A percentile compares a stretch with the other conserved stretches of the same genome.
Conservation (phyloP, 208 protist genomes). For the Tritrichomonas foetus region DNA sequence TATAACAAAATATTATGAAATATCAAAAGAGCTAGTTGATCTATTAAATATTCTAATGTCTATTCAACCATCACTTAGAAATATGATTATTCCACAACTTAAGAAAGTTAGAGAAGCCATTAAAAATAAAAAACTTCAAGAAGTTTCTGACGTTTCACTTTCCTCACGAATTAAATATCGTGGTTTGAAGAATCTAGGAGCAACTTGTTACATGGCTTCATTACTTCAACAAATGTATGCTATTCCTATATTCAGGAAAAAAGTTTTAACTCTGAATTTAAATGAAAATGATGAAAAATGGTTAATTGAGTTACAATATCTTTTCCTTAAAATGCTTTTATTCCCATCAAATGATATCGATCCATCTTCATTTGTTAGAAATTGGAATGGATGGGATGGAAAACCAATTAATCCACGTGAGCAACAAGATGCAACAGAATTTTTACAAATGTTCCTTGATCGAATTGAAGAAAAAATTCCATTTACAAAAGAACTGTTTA, state of each 20-base stretch:
- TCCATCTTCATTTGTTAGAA: background rate
- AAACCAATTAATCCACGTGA: background rate
- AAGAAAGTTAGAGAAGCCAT: too few species aligned
- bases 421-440: conserved; percentile 32
- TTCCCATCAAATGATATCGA: background rate
- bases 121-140: too few species aligned
- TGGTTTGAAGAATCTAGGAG: background rate
- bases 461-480: background rate
- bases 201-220: background rate
- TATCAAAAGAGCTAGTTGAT: too few species aligned
- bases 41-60: too few species aligned
- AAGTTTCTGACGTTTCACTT: too few species aligned
- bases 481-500: background rate
- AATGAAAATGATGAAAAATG: background rate
- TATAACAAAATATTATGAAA: too few species aligned
- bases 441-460: background rate
- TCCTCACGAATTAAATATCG: too few species aligned
- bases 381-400: conserved; percentile 19
- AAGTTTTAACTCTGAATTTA: background rate
- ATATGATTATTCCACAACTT: too few species aligned
- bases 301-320: background rate
- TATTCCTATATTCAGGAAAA: background rate
- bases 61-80: too few species aligned
- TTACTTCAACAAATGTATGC: background rate
- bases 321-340: background rate